Percentiles rank a stretch among this genome's conserved stretches.
phyloP scores from a whole-genome alignment of 2,329 filamentous ascomycete species.

The Aspergillus oerlinghausenensis region DNA sequence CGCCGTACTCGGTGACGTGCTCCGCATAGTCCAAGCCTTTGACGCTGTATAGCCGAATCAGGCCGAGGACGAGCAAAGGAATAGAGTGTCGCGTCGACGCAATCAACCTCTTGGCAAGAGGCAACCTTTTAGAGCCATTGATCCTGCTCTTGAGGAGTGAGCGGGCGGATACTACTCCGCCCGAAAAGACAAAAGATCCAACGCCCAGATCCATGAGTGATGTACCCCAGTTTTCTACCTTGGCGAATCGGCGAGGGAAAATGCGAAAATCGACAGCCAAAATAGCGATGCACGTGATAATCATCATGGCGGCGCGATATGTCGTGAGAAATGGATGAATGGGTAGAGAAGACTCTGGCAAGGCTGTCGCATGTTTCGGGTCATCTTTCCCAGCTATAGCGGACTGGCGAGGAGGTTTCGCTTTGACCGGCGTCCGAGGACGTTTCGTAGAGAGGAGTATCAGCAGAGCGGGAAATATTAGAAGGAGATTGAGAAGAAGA shows the following conservation, averaged over 20 bases:
- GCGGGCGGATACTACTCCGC: conserved; percentile 82
- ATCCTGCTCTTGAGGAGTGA: conserved; percentile 67
- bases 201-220: conserved; percentile 99
- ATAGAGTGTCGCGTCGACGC: conserved; percentile 73
- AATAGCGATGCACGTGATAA: conserved; percentile 83
- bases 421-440: conserved; percentile 27
- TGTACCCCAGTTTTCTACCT: conserved; percentile 98
- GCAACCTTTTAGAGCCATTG: conserved; percentile 39
- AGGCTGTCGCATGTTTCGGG: conserved; percentile 14
- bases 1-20: conserved; percentile 94
- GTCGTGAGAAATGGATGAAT: conserved; percentile 88
- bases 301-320: conserved; percentile 87
- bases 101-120: conserved; percentile 55
- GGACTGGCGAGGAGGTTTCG: conserved; percentile 28
- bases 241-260: conserved; percentile 91
- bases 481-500: conserved; percentile 67
- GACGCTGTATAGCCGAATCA: conserved; percentile 78
- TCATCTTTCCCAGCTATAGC: conserved; percentile 18
- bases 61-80: conserved; percentile 73
- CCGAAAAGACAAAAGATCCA: conserved; percentile 94
- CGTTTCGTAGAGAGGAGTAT: conserved; percentile 47
- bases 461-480: conserved; percentile 66
- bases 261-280: conserved; percentile 94
- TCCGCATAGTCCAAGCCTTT: conserved; percentile 95
- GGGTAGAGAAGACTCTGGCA: conserved; percentile 56